Percentiles rank a stretch among this genome's conserved stretches.
phyloP scores from a whole-genome alignment of 1,139 yeast species.

The Yamadazyma kanchanaburiensis region DNA sequence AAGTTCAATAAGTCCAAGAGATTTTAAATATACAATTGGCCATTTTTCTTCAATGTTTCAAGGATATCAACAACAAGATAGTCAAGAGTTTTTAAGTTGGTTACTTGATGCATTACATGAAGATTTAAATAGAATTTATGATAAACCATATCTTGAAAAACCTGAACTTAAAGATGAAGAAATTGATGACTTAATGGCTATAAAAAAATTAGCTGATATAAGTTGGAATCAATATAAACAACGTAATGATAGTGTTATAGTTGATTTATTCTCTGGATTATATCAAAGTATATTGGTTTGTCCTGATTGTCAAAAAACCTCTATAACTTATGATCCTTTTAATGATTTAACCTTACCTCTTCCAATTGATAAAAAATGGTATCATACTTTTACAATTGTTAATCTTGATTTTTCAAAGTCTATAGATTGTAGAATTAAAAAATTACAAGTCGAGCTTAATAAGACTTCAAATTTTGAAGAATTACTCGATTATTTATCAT shows the following conservation, averaged over 20 bases:
- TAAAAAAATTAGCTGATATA: slow-evolving; percentile 59
- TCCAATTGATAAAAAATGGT: slow-evolving; percentile 78
- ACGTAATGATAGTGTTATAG: slow-evolving; percentile 82
- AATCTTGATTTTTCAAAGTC: slow-evolving; percentile 44
- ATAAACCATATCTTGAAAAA: slow-evolving; percentile 85
- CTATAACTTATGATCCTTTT: slow-evolving; percentile 92
- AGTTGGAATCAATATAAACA: slow-evolving; percentile 81
- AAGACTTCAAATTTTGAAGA: slow-evolving; percentile 66
- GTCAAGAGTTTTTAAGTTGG: slow-evolving; percentile 92
- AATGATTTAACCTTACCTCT: slow-evolving; percentile 87
- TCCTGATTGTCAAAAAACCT: slow-evolving; percentile 77
- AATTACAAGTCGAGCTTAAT: slow-evolving; percentile 67
- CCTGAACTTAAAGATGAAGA: slow-evolving; percentile 74
- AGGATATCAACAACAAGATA: slow-evolving; percentile 91
- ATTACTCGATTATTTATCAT: slow-evolving; percentile 57
- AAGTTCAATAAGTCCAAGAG: slow-evolving; percentile 57
- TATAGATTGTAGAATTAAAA: slow-evolving; percentile 19
- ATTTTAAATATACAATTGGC: slow-evolving; percentile 78
- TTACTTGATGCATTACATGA: slow-evolving; percentile 90
- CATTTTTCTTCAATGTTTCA: slow-evolving; percentile 77
- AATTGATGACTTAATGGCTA: slow-evolving; percentile 50
- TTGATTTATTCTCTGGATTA: slow-evolving; percentile 85
- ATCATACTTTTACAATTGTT: slow-evolving; percentile 59
- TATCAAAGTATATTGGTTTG: slow-evolving; percentile 88
- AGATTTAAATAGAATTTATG: slow-evolving; percentile 76